These are phyloP conservation scores for Stereocaulon alpinum DNA, from an alignment of 495 filamentous ascomycete genomes.

Conservation along the genomic window DNA sequence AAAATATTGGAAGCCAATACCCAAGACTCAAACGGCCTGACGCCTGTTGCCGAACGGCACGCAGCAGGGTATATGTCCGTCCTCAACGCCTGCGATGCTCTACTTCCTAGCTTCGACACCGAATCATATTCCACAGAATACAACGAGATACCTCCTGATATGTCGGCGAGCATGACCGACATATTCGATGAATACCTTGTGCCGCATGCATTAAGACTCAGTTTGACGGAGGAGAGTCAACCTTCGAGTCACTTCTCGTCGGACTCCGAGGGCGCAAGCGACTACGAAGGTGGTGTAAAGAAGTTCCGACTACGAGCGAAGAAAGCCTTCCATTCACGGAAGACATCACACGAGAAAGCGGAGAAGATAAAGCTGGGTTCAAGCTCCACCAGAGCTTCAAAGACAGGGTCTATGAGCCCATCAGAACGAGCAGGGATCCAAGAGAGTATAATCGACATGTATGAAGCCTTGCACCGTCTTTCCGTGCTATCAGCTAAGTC, in stretches of 20 bases:
- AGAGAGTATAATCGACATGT: constrained; percentile 16
- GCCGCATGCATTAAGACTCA: constrained; percentile 11
- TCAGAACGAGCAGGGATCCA: constrained; percentile 16
- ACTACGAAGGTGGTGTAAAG: constrained; percentile 1
- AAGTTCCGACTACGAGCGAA: constrained; percentile 13
- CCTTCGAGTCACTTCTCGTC: constrained; percentile 21
- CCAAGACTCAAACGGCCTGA: neutral
- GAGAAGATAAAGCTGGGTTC: constrained; percentile 1
- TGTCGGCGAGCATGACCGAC: constrained; percentile 16
- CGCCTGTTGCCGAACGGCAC: constrained; percentile 11
- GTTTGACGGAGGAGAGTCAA: constrained; percentile 9
- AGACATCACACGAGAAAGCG: constrained; percentile 8
- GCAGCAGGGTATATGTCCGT: constrained; percentile 16
- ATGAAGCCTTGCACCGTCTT: constrained; percentile 21
- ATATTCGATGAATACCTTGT: constrained; percentile 16
- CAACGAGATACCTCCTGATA: constrained; percentile 4
- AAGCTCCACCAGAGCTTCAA: neutral
- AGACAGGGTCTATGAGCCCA: neutral
- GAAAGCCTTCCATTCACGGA: constrained; percentile 15
- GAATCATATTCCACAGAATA: constrained; percentile 9
- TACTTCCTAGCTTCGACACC: constrained; percentile 5
- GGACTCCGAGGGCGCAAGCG: constrained; percentile 12
- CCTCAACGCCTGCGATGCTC: constrained; percentile 2
- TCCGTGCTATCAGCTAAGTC: constrained; percentile 23
- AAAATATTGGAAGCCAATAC: neutral